Conservation (phyloP, 768 basidiomycete genomes). For the Serpula lacrymans region DNA sequence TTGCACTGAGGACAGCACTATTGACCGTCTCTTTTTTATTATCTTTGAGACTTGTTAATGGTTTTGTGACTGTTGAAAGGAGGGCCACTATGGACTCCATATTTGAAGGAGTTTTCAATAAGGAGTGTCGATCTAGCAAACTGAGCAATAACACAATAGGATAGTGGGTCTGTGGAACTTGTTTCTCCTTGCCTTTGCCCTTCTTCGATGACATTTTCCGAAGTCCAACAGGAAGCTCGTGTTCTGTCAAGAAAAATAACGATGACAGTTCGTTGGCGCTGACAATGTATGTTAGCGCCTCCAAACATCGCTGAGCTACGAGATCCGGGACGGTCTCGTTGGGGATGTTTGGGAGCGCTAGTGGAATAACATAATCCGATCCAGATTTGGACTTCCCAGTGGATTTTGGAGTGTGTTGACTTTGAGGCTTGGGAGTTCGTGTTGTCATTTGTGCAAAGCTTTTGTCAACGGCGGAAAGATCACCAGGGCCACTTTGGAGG, state of each 20-base stretch:
- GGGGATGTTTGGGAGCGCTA: conserved; percentile 50
- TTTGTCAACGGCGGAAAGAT: conserved; percentile 87
- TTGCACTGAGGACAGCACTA: no score
- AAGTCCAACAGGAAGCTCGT: conserved; percentile 82
- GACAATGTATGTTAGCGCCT: conserved; percentile 87
- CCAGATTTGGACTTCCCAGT: conserved; percentile 68
- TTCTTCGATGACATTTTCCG: conserved; percentile 71
- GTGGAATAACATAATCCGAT: conserved; percentile 48
- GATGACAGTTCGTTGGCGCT: conserved; percentile 79
- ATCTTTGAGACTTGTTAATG: conserved; percentile 65
- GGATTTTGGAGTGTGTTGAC: conserved; percentile 38
- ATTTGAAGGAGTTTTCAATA: conserved; percentile 84
- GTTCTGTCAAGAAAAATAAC: conserved; percentile 93
- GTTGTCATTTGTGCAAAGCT: conserved; percentile 92
- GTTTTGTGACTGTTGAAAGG: conserved; percentile 84
- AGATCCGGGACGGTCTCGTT: conserved; percentile 88
- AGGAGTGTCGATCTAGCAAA: conserved; percentile 80
- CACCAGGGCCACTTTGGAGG: conserved; percentile 92
- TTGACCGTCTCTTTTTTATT: conserved; percentile 39
- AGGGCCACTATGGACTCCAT: conserved; percentile 91
- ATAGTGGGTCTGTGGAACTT: conserved; percentile 75
- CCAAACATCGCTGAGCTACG: conserved; percentile 91
- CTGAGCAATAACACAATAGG: conserved; percentile 88
- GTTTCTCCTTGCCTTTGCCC: conserved; percentile 94
- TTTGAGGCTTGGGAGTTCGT: conserved; percentile 52